Base-by-base conservation (phyloP, 805 yeast species). In the Sugiyamaella smithiae region DNA sequence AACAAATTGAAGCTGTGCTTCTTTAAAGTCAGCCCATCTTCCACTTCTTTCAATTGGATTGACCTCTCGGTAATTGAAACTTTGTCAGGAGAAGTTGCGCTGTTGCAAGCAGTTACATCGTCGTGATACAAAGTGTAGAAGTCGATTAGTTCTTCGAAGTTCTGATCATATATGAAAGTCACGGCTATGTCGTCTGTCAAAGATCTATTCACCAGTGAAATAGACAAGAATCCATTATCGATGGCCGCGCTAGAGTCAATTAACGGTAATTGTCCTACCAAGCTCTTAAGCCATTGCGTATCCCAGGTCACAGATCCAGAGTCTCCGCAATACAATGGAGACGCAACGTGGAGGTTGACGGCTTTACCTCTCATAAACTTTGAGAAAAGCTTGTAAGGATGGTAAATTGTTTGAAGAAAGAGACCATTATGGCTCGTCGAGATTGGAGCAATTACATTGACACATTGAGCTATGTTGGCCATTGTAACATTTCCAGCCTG, bases 361-460 rank as follows among this genome's bases (percentile, higher is more conserved):
- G 66, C 49, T 11, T 61, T 41, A 6, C 70, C 70, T 45, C 68
- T 58, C 69, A 67, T 64, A 43, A 63, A 59, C 14, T 63, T 57
- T 9, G 65, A 58, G 37, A 65, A 67, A 29, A 67, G 53, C 50
- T 41, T 43, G 24, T 64, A 48, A 12, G 69, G 65, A 45, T 58
- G 51, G 46, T 65, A 67, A 5, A 62, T 65, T 1, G 69, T 59
- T 54, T 67, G 70, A 43, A 63, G 46, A 46, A 63, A 63, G 26
- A 62, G 16, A 2, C 61, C 57, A 1, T 53, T 42, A 12, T 53
- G 51, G 23, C 58, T 58, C 14, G 70, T 61, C 67, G 63, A 61
- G 24, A 67, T 61, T n/a, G 70, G 70, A 2, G 70, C 67, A 52
- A 67, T 67, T 14, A 65, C 69, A 45, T 66, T 66, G 23, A 66